Conservation (phyloP, 441 rosid genomes). For the Pelargonium cotyledonis region DNA sequence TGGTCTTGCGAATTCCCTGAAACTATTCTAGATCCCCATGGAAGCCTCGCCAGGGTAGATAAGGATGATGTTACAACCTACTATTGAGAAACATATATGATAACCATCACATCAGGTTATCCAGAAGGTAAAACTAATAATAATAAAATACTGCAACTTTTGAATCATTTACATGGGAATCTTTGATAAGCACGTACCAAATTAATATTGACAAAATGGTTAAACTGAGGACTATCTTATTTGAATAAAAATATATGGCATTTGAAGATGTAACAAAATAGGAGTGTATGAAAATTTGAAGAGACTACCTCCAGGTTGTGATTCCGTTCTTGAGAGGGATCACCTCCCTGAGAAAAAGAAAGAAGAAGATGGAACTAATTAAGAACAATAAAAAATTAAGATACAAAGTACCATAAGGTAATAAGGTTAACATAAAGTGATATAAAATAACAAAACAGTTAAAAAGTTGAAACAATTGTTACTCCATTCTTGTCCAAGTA, state of each 20-base stretch:
- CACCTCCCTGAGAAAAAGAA: conserved; percentile 52
- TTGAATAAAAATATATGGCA: no score
- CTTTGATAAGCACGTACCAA: background rate
- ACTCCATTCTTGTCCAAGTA: background rate
- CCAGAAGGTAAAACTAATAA: conserved; percentile 1
- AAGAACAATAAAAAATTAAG: background rate
- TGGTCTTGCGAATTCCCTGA: conserved; percentile 18
- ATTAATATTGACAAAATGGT: no score
- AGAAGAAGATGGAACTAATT: conserved; percentile 11
- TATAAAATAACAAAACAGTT: background rate
- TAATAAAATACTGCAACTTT: background rate
- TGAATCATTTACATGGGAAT: background rate
- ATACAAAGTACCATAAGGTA: background rate
- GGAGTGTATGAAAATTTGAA: background rate
- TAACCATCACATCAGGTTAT: background rate
- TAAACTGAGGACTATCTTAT: no score
- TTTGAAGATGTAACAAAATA: background rate
- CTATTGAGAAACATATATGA: conserved; percentile 10
- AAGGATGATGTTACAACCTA: conserved; percentile 60
- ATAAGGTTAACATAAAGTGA: background rate
- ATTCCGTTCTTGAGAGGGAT: conserved; percentile 61
- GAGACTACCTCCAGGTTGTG: conserved; percentile 50
- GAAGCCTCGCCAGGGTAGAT: conserved; percentile 58
- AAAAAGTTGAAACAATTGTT: background rate
- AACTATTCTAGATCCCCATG: conserved; percentile 67